Evolutionary conservation across 2,329 filamentous ascomycete species (phyloP), one percentile per base, ranked within the genome.

Genomic region (Emericellopsis atlantica): DNA sequence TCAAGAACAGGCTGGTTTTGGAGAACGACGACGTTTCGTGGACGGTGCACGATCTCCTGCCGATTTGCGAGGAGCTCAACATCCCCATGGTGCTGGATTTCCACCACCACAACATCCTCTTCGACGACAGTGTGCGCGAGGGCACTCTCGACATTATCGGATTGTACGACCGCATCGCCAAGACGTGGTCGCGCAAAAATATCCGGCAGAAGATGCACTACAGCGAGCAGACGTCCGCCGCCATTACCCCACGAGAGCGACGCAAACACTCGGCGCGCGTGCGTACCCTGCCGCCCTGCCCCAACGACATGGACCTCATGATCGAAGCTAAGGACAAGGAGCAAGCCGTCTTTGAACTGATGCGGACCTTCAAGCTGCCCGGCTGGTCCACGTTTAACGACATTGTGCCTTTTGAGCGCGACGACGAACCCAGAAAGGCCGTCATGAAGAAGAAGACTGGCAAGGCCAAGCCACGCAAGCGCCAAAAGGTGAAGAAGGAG

Each of bases 291-390:
- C 90, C 90, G 1, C 89, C 90, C 0, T 95, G 90, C 51, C 70
- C 79, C 4, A 66, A 76, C 1, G 79, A 83, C 26, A 92, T 93
- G 82, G 90, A 95, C 54, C 68, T 96, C n/a, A 96, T 96, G 90
- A 95, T 96, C 45, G 90, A 96, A 63, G 90, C 90, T 37, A 96
- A 96, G 58, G 90, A 95, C 55, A 96, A 96, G 60, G 90, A 96
- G 57, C 90, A 96, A 59, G 88, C 90, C 0, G 87, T 95, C 0
- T 94, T 96, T 51, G 87, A 94, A 48, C 70, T 96, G 15, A 95
- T 95, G 88, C 74, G 83, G 18, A 88, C 71, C 0, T 94, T 88
- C 58, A 88, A 81, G 51, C 68, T 96, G 1, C 85, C 88, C 0
- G 88, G 88, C 0, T 84, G 79, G 61, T 70, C 92, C 16, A 72